Conservation (phyloP, 2,329 filamentous ascomycete species). For the Leptographium procerum region DNA sequence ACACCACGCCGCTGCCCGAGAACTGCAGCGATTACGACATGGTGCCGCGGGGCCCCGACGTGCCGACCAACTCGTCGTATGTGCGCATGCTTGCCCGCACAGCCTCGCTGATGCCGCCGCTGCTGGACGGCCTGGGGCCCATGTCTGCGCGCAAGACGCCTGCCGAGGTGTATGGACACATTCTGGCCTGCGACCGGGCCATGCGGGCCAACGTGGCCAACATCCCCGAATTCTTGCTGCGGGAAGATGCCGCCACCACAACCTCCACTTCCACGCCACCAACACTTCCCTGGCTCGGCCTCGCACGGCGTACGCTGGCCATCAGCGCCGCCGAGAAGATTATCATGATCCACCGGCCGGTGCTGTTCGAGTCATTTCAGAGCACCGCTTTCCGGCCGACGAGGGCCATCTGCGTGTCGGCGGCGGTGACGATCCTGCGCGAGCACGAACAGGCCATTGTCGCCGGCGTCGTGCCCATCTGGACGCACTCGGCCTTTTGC, state of each 20-base stretch:
- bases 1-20: conserved; percentile 18
- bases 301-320: conserved; percentile 22
- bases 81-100: conserved; percentile 17
- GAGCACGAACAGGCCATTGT: conserved; percentile 12
- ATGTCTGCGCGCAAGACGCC: conserved; percentile 17
- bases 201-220: conserved; percentile 20
- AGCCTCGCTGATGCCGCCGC: conserved; percentile 18
- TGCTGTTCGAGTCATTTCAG: conserved; percentile 20
- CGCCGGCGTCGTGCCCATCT: conserved; percentile 12
- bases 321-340: conserved; percentile 26
- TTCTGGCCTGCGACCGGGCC: conserved; percentile 18
- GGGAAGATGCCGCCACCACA: conserved; percentile 12
- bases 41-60: not conserved
- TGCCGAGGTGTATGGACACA: conserved; percentile 19
- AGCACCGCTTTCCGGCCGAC: conserved; percentile 17
- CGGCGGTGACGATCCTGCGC: conserved; percentile 21
- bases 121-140: conserved; percentile 20
- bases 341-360: conserved; percentile 25
- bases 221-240: conserved; percentile 20
- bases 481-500: conserved; percentile 16
- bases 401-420: conserved; percentile 21
- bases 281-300: conserved; percentile 19
- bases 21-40: conserved; percentile 23
- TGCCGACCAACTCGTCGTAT: conserved; percentile 13
- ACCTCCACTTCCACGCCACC: not conserved